Evolutionary conservation across 495 filamentous ascomycete genomes (phyloP).

Genomic region (Apiosordaria backusii): DNA sequence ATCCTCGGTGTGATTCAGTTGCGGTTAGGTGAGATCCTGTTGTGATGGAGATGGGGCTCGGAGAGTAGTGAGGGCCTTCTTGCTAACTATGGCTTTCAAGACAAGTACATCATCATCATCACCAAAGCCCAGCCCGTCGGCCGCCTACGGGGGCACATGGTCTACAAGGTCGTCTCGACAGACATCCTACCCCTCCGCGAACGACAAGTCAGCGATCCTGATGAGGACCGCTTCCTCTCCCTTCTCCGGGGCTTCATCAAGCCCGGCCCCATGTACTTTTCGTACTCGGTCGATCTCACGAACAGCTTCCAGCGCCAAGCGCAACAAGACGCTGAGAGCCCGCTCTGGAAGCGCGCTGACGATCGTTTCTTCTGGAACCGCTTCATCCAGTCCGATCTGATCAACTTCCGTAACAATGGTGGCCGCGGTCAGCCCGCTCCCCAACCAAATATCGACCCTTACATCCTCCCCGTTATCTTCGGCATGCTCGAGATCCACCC

Average conservation of each 20-base stretch:
- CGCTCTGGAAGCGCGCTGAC: constrained; percentile 89
- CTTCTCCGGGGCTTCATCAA: constrained; percentile 75
- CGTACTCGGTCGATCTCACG: constrained; percentile 91
- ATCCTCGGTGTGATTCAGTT: constrained; percentile 89
- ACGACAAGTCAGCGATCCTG: constrained; percentile 80
- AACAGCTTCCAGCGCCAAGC: constrained; percentile 93
- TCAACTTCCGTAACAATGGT: constrained; percentile 66
- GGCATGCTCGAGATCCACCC: constrained; percentile 86
- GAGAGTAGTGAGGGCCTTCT: constrained; percentile 44
- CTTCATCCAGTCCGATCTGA: constrained; percentile 85
- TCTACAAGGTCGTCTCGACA: constrained; percentile 86
- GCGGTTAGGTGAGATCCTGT: constrained; percentile 37
- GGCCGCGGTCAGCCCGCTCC: constrained; percentile 56
- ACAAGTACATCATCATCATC: constrained; percentile 96
- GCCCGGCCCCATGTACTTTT: constrained; percentile 92
- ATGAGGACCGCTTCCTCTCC: constrained; percentile 85
- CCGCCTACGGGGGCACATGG: constrained; percentile 83
- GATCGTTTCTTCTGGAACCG: constrained; percentile 99
- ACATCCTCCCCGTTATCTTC: constrained; percentile 90
- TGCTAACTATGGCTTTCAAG: constrained; percentile 43
- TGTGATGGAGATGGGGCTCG: constrained; percentile 43
- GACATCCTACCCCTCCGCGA: constrained; percentile 94
- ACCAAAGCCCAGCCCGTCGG: constrained; percentile 92
- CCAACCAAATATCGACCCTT: constrained; percentile 80
- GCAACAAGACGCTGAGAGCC: constrained; percentile 59